Base-by-base conservation (phyloP, 768 basidiomycete genomes). In the Hygrocybe punicea region DNA sequence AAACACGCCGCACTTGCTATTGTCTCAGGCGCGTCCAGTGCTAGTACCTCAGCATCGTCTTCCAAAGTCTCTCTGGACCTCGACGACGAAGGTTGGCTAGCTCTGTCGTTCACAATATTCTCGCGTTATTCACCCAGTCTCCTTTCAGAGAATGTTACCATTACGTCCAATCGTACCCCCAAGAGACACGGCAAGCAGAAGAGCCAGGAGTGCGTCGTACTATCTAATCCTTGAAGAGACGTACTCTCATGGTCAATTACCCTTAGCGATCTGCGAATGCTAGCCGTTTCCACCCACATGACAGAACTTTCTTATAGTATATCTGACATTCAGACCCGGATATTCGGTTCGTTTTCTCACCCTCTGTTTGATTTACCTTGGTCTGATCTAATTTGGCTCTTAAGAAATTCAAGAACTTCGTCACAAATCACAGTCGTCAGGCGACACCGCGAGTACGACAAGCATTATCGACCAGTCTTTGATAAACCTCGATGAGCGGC, bases 331-430 rank as follows among this genome's bases (percentile, higher is more conserved):
- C 90, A 93, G 72, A 91, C 91, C 50, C 87, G 91, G 65, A 92
- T 93, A 69, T 93, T 93, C 64, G 91, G 91, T 91, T 69, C 58
- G 57, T 33, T 25, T 33, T 55, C 33, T 42, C 55, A 40, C 37
- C 21, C 44, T 57, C 35, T 11, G 37, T 50, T 35, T 33, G 37
- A 19, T 17, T 53, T n/a, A 21, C 49, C 24, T 59, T 58, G 29
- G 60, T 58, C 40, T 53, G 34, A 19, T 25, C 6, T 48, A 37
- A 25, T 40, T 16, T 51, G 33, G 48, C 16, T 17, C 59, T 56
- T 24, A 65, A 94, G 93, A 94, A 74, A 93, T 95, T 51, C 91
- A 96, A 71, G 93, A 96, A 70, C 80, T 95, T 44, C 87, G 93
- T 42, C 93, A 96, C 73, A 91, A 88, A 64, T 86, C 88, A 16